Conservation (phyloP, 345 rosid species). For the Arabidopsis arenosa region DNA sequence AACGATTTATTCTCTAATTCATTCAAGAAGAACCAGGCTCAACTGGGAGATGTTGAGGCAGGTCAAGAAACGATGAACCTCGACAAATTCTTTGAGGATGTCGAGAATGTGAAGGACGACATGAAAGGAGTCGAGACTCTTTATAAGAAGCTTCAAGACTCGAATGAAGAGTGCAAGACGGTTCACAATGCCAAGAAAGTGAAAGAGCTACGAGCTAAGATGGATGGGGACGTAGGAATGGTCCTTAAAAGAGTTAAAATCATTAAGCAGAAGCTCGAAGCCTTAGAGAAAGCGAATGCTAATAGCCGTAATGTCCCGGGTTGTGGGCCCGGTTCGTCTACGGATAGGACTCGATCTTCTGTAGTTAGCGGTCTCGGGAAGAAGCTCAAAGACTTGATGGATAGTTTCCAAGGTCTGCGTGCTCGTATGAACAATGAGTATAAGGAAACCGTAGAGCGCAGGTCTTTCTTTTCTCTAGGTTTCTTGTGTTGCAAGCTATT, state of each 20-base stretch:
- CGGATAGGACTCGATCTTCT: slow-evolving; percentile 78
- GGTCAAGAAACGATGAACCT: slow-evolving; percentile 71
- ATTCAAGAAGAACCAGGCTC: slow-evolving; percentile 73
- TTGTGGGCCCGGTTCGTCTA: slow-evolving; percentile 83
- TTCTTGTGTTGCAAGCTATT: slow-evolving; percentile 24
- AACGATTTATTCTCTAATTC: slow-evolving; percentile 86
- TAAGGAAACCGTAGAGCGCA: slow-evolving; percentile 77
- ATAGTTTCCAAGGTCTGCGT: slow-evolving; percentile 69
- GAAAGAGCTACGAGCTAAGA: slow-evolving; percentile 63
- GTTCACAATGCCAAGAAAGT: slow-evolving; percentile 69
- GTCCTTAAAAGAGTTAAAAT: slow-evolving; percentile 71
- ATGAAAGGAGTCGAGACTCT: slow-evolving; percentile 63
- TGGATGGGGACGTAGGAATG: slow-evolving; percentile 71
- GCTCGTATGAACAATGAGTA: slow-evolving; percentile 65
- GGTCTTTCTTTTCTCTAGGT: slow-evolving; percentile 15
- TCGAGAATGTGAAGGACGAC: slow-evolving; percentile 77
- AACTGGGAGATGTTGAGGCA: slow-evolving; percentile 65
- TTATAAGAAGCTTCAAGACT: slow-evolving; percentile 67
- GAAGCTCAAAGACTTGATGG: slow-evolving; percentile 82
- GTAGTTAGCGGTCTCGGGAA: slow-evolving; percentile 80
- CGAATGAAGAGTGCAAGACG: slow-evolving; percentile 73
- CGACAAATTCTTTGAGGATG: slow-evolving; percentile 80
- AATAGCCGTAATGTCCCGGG: slow-evolving; percentile 65
- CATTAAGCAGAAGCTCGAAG: slow-evolving; percentile 78
- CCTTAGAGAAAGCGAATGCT: slow-evolving; percentile 69